Evolutionary conservation across 164 flowering plant species (phyloP).

Genomic region (Cinnamomum chago): DNA sequence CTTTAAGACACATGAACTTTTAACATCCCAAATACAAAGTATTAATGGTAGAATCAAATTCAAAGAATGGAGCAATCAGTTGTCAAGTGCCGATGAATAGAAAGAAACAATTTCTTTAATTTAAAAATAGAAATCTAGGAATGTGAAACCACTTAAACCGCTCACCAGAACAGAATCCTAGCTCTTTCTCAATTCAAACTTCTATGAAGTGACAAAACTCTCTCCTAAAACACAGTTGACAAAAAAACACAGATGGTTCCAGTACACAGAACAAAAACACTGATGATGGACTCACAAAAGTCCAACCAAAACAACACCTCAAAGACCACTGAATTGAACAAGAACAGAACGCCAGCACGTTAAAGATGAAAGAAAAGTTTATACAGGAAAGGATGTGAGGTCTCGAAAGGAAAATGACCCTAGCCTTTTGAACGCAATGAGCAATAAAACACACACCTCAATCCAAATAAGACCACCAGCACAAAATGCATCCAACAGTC

Average conservation of each 20-base stretch:
- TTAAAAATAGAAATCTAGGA: neutral
- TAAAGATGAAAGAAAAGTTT: neutral
- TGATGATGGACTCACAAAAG: neutral
- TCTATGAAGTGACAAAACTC: neutral
- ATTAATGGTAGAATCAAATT: neutral
- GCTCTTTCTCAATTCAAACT: slow-evolving; percentile 5
- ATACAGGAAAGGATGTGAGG: neutral
- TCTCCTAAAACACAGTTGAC: neutral
- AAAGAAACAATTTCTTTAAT: neutral
- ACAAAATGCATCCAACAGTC: neutral
- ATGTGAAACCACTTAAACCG: neutral
- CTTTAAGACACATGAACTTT: neutral
- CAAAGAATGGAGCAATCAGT: neutral
- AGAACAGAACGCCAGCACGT: neutral
- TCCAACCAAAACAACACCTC: neutral
- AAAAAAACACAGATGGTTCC: neutral
- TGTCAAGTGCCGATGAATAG: neutral
- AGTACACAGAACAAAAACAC: neutral
- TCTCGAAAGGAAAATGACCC: neutral
- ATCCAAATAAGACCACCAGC: neutral
- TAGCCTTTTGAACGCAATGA: neutral
- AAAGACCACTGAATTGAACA: neutral
- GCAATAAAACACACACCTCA: neutral
- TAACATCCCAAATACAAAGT: neutral
- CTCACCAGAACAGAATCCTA: neutral